Evolutionary conservation across 1,284 basidiomycete genomes (phyloP).

Genomic region (Irpex rosettiformis): DNA sequence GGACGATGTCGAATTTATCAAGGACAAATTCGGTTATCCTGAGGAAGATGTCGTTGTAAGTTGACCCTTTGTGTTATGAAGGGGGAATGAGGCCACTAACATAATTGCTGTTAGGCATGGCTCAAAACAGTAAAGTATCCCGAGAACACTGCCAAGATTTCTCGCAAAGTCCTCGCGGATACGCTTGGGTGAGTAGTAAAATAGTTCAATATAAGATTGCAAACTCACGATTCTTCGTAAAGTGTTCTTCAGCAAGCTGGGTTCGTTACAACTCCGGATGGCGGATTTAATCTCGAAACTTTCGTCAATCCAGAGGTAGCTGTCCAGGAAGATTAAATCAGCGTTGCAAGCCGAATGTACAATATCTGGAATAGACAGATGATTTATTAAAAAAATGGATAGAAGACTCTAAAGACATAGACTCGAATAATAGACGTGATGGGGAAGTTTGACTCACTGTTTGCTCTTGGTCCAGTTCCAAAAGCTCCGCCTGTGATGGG

Average conservation of each 20-base stretch:
- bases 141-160: conserved; percentile 58
- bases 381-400: too few relatives aligned
- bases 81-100: conserved; percentile 14
- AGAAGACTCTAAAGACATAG: too few relatives aligned
- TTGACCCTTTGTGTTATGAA: conserved; percentile 7
- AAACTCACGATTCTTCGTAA: not conserved
- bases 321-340: not conserved
- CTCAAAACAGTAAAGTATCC: conserved; percentile 78
- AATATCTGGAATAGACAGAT: too few relatives aligned
- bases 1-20: conserved; percentile 73
- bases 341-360: too few relatives aligned
- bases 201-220: not conserved
- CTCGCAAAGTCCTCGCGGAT: conserved; percentile 58
- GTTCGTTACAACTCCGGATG: conserved; percentile 59
- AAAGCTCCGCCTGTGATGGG: too few relatives aligned
- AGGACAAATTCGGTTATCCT: conserved; percentile 76
- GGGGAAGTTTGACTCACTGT: too few relatives aligned
- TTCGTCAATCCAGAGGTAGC: conserved; percentile 63
- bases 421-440: too few relatives aligned
- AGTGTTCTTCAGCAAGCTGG: conserved; percentile 76
- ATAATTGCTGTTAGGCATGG: conserved; percentile 56
- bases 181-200: conserved; percentile 59
- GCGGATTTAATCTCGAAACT: conserved; percentile 52
- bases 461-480: too few relatives aligned
- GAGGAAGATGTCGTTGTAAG: conserved; percentile 72